Conservation (phyloP, 2,329 filamentous ascomycete species). For the Orbilia oligospora region DNA sequence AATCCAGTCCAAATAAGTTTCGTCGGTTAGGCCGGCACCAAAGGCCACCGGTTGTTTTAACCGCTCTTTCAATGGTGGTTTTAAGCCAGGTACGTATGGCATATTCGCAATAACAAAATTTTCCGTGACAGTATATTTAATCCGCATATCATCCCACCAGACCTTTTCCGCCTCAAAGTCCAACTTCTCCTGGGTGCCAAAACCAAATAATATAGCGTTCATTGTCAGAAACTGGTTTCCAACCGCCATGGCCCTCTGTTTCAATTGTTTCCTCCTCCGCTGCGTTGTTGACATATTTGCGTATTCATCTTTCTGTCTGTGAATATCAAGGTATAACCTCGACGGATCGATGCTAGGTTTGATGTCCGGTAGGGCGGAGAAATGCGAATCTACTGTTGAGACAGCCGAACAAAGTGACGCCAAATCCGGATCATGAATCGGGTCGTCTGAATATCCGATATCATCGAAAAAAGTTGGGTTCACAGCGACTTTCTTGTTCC, state of each 20-base stretch:
- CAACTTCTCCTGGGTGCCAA: conserved; percentile 56
- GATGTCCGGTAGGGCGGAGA: conserved; percentile 48
- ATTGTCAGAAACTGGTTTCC: conserved; percentile 56
- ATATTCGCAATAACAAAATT: conserved; percentile 53
- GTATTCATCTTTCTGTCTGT: conserved; percentile 47
- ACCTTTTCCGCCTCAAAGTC: conserved; percentile 56
- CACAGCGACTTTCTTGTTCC: conserved; percentile 47
- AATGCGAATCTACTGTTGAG: conserved; percentile 57
- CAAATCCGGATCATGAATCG: conserved; percentile 37
- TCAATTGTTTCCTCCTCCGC: conserved; percentile 39
- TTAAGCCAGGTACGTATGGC: conserved; percentile 58
- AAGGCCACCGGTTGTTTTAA: conserved; percentile 77
- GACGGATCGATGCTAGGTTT: conserved; percentile 51
- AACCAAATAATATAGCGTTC: conserved; percentile 59
- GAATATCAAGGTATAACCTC: conserved; percentile 51
- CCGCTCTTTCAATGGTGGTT: conserved; percentile 65
- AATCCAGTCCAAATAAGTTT: conserved; percentile 85
- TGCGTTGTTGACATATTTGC: conserved; percentile 40
- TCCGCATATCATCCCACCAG: conserved; percentile 59
- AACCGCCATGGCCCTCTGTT: conserved; percentile 42
- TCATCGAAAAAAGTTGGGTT: conserved; percentile 58
- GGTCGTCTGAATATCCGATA: conserved; percentile 37
- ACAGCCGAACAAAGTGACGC: conserved; percentile 44
- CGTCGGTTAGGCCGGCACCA: conserved; percentile 78
- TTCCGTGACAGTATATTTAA: conserved; percentile 58